Evolutionary conservation across 202 grass and related monocot species (phyloP).

Genomic region (Zoysia matrella): DNA sequence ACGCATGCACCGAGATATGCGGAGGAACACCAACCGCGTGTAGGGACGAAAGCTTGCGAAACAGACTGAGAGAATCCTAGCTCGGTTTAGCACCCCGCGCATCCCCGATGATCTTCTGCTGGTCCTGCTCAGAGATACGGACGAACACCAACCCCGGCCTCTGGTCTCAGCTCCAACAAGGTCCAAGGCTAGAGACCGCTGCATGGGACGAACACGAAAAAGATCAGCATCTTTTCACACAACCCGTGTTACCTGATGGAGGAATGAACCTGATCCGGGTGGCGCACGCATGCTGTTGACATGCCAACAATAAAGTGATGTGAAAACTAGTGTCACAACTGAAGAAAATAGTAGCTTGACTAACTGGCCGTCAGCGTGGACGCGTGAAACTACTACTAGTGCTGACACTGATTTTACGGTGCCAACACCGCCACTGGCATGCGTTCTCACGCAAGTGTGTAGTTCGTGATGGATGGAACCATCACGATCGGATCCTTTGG

Average conservation of each 20-base stretch:
- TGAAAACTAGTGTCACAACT: background rate
- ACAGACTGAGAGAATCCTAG: background rate
- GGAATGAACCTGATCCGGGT: background rate
- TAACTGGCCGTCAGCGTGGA: background rate
- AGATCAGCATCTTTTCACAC: conserved; percentile 6
- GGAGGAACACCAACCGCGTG: too few relatives aligned
- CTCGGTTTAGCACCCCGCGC: background rate
- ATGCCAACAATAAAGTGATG: background rate
- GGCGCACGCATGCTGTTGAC: background rate
- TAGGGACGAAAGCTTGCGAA: background rate
- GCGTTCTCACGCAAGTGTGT: background rate
- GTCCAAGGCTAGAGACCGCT: background rate
- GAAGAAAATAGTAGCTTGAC: background rate
- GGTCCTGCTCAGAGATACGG: background rate
- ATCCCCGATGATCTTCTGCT: background rate
- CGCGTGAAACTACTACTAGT: background rate
- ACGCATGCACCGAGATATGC: background rate
- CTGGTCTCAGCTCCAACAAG: background rate
- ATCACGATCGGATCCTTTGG: background rate
- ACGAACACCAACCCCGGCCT: background rate
- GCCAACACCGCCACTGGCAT: background rate
- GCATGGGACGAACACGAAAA: background rate
- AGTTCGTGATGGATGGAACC: background rate
- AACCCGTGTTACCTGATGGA: background rate
- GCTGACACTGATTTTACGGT: background rate